phyloP scores from a whole-genome alignment of 805 yeast genomes.

The Yamadazyma sp. region DNA sequence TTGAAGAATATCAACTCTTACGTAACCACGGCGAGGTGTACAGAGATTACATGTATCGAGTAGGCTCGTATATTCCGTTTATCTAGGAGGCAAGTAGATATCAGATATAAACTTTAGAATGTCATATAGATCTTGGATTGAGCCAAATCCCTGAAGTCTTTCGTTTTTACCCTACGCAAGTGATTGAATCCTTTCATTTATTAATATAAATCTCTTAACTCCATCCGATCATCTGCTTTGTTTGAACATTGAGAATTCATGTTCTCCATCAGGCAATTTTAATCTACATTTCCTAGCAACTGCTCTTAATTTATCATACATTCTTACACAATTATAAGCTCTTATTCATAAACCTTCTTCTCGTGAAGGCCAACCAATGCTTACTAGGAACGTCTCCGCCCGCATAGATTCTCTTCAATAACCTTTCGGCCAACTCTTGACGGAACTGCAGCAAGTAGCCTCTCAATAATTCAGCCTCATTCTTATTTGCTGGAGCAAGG shows the following conservation, averaged over 20 bases:
- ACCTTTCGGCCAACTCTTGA: slow-evolving; percentile 84
- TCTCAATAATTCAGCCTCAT: slow-evolving; percentile 77
- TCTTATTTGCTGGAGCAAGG: slow-evolving; percentile 68
- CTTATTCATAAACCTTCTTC: slow-evolving; percentile 95
- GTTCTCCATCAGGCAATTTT: background rate
- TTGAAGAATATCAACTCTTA: slow-evolving; percentile 35
- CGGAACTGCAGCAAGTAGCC: slow-evolving; percentile 88
- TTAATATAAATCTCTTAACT: too few species aligned
- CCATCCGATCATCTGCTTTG: too few species aligned
- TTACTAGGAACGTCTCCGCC: slow-evolving; percentile 68
- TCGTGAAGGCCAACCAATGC: slow-evolving; percentile 93
- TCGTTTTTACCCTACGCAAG: too few species aligned
- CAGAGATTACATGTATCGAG: slow-evolving; percentile 22
- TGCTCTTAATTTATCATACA: too few species aligned
- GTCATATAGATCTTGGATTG: too few species aligned
- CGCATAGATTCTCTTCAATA: slow-evolving; percentile 69
- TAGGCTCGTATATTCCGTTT: slow-evolving; percentile 31
- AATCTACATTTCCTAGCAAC: too few species aligned
- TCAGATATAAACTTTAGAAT: too few species aligned
- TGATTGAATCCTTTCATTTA: too few species aligned
- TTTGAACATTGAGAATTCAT: background rate
- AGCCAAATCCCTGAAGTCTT: too few species aligned
- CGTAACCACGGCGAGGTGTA: slow-evolving; percentile 30
- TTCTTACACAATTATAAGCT: slow-evolving; percentile 58
- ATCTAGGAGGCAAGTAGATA: slow-evolving; percentile 7